Evolutionary conservation across 148 eudicot genomes (phyloP).

Genomic region (Amaranthus hypochondriacus): DNA sequence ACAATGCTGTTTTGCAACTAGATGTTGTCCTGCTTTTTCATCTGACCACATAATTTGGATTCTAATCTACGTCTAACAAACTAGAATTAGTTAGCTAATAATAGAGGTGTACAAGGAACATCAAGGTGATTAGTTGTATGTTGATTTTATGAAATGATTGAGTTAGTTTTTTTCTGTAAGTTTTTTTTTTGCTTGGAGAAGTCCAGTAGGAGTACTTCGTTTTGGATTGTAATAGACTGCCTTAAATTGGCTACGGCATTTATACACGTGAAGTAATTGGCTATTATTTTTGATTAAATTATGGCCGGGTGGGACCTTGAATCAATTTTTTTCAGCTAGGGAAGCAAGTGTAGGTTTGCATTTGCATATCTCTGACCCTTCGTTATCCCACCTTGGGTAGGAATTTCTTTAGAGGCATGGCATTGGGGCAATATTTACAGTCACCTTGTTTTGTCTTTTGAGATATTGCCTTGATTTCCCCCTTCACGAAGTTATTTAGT

Average conservation of each 20-base stretch:
- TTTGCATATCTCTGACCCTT: neutral
- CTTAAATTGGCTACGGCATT: neutral
- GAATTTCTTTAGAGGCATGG: neutral
- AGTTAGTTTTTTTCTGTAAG: neutral
- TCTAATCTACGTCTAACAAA: no score
- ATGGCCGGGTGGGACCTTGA: no score
- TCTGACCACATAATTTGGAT: neutral
- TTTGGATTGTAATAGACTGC: neutral
- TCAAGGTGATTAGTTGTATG: neutral
- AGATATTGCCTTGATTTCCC: neutral
- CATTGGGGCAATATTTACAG: no score
- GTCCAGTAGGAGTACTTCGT: neutral
- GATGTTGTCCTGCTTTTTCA: neutral
- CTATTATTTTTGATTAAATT: neutral
- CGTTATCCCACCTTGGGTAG: neutral
- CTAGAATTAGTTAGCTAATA: neutral
- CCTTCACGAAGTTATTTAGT: neutral
- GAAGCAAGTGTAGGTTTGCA: neutral
- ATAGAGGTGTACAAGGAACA: neutral
- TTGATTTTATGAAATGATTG: neutral
- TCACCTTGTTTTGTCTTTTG: neutral
- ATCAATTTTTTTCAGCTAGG: no score
- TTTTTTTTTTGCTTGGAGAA: neutral
- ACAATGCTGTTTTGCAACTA: neutral
- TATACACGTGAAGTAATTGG: neutral